These are phyloP conservation scores for Xylaria nigripes DNA, from an alignment of 495 filamentous ascomycete genomes.

Conservation along the genomic window DNA sequence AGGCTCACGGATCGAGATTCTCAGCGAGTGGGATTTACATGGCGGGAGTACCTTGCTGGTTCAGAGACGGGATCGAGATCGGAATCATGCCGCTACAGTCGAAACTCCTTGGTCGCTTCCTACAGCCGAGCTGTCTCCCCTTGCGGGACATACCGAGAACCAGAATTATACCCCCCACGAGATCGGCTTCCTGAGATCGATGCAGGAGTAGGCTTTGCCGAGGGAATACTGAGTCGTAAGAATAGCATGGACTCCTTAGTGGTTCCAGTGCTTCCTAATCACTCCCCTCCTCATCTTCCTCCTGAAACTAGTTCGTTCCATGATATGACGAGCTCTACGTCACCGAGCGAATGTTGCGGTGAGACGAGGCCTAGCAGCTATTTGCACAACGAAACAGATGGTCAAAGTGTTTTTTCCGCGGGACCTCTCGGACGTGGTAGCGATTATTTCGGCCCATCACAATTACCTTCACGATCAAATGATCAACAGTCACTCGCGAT, in stretches of 20 bases:
- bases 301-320: conserved; percentile 17
- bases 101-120: conserved; percentile 12
- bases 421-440: conserved; percentile 28
- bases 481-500: conserved; percentile 30
- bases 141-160: conserved; percentile 12
- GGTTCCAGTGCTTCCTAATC: conserved; percentile 28
- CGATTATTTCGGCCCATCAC: conserved; percentile 22
- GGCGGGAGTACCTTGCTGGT: conserved; percentile 20
- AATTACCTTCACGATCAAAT: conserved; percentile 27
- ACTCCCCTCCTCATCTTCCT: conserved; percentile 29
- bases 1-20: conserved; percentile 19
- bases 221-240: conserved; percentile 20
- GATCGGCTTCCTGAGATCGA: conserved; percentile 34
- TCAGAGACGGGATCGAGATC: conserved; percentile 24
- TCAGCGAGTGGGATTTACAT: conserved; percentile 17
- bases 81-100: conserved; percentile 20
- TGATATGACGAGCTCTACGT: conserved; percentile 18
- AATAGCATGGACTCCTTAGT: conserved; percentile 6
- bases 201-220: conserved; percentile 26
- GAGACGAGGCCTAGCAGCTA: conserved; percentile 38
- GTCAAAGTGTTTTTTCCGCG: conserved; percentile 19
- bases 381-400: conserved; percentile 24
- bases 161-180: conserved; percentile 12
- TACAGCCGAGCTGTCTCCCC: conserved; percentile 17
- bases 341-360: conserved; percentile 31